Conservation (phyloP, 1,139 yeast species). For the Kurtzmaniella quercitrusa region DNA sequence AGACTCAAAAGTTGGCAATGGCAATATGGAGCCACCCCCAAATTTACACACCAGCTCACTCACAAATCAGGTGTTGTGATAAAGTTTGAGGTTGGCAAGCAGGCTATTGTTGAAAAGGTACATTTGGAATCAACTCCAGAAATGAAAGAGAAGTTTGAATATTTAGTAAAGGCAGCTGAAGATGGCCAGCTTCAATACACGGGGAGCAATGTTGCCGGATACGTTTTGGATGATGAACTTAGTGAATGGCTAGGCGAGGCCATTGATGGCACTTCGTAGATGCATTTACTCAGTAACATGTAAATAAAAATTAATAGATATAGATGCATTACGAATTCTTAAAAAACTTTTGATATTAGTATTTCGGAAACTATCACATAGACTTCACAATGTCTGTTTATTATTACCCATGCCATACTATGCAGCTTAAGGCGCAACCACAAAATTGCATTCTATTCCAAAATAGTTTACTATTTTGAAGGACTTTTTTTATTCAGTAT, state of each 20-base stretch:
- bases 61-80: conserved; percentile 28
- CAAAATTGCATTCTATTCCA: too few relatives aligned
- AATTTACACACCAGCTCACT: conserved; percentile 46
- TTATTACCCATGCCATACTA: too few relatives aligned
- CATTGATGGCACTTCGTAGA: conserved; percentile 49
- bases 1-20: conserved; percentile 61
- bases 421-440: too few relatives aligned
- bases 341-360: too few relatives aligned
- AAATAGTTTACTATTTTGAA: too few relatives aligned
- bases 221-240: conserved; percentile 36
- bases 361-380: too few relatives aligned
- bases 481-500: too few relatives aligned
- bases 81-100: conserved; percentile 40
- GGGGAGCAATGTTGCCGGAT: conserved; percentile 46
- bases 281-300: too few relatives aligned
- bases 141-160: conserved; percentile 24
- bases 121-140: conserved; percentile 17
- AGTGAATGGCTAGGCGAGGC: conserved; percentile 47
- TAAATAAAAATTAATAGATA: neutral
- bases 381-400: too few relatives aligned
- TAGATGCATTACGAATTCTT: too few relatives aligned
- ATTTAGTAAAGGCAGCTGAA: conserved; percentile 24
- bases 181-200: conserved; percentile 26
- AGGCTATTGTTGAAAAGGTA: conserved; percentile 24
- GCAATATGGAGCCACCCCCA: conserved; percentile 71